phyloP scores from a whole-genome alignment of 225 moss, liverwort and hornwort species.

The Thuidium tamariscinum region DNA sequence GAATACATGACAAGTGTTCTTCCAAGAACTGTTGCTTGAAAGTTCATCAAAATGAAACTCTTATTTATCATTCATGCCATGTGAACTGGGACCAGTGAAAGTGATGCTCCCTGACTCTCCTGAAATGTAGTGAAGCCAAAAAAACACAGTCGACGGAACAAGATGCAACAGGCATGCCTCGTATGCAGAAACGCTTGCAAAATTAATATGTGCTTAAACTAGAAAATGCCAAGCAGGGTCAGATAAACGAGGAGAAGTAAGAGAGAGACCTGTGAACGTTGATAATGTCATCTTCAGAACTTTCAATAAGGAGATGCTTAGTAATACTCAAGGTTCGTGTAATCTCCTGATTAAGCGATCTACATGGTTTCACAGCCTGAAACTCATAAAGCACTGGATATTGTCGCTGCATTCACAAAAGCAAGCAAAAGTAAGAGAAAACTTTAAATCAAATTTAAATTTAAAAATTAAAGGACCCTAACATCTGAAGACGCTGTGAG shows the following conservation, averaged over 20 bases:
- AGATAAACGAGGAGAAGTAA: background rate
- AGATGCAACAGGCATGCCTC: background rate
- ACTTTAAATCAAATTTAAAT: background rate
- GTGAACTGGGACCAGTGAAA: background rate
- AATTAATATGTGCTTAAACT: background rate
- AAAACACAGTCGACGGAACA: background rate
- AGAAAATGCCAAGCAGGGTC: background rate
- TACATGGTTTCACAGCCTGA: constrained; percentile 62
- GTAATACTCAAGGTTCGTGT: constrained; percentile 70
- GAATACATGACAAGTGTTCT: background rate
- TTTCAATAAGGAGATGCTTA: constrained; percentile 82
- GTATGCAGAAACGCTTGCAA: background rate
- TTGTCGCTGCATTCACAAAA: constrained; percentile 49
- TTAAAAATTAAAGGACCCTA: background rate
- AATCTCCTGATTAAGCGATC: constrained; percentile 50
- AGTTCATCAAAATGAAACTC: background rate
- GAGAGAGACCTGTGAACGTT: constrained; percentile 79
- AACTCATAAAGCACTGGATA: constrained; percentile 89
- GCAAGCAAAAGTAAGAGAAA: background rate
- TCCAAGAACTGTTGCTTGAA: background rate
- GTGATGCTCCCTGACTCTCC: background rate
- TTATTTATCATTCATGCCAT: background rate
- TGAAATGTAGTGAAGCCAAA: background rate
- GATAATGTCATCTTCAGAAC: constrained; percentile 59
- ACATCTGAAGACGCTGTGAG: background rate